Percentiles rank a stretch among this genome's conserved stretches.
These are phyloP conservation scores for Linderina pennispora DNA, from an alignment of 192 early-diverging fungal species.

Conservation along the genomic window DNA sequence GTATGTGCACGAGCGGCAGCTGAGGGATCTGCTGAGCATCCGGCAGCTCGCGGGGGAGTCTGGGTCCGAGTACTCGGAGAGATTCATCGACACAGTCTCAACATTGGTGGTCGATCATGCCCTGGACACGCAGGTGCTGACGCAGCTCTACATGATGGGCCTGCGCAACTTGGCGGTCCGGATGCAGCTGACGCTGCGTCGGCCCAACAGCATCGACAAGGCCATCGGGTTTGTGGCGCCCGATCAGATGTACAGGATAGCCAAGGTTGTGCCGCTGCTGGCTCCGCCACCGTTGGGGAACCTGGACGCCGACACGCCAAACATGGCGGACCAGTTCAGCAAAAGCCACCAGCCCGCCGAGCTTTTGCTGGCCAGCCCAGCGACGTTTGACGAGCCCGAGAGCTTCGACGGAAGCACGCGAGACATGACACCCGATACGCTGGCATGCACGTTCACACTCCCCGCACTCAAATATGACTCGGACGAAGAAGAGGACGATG, in stretches of 20 bases:
- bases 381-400: too few relatives aligned
- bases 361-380: too few relatives aligned
- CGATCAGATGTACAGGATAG: slow-evolving; percentile 33
- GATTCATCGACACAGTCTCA: slow-evolving; percentile 25
- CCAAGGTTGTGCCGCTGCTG: slow-evolving; percentile 33
- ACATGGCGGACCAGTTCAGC: too few relatives aligned
- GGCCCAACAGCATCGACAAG: slow-evolving; percentile 26
- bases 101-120: slow-evolving; percentile 21
- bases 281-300: slow-evolving; percentile 16
- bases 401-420: too few relatives aligned
- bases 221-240: slow-evolving; percentile 41
- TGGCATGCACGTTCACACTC: not conserved
- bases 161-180: slow-evolving; percentile 30
- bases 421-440: too few relatives aligned
- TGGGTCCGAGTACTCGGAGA: slow-evolving; percentile 33
- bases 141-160: slow-evolving; percentile 25
- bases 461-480: not conserved
- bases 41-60: slow-evolving; percentile 39
- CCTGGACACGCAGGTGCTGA: slow-evolving; percentile 26
- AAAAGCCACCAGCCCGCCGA: too few relatives aligned
- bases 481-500: not conserved
- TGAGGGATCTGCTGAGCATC: slow-evolving; percentile 24
- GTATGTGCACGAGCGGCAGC: slow-evolving; percentile 22
- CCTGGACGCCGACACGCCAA: too few relatives aligned
- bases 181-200: slow-evolving; percentile 36